A percentile compares a stretch with the other conserved stretches of the same genome.
Evolutionary conservation across 2,329 filamentous ascomycete genomes (phyloP).

Genomic region (Stenocarpella maydis): DNA sequence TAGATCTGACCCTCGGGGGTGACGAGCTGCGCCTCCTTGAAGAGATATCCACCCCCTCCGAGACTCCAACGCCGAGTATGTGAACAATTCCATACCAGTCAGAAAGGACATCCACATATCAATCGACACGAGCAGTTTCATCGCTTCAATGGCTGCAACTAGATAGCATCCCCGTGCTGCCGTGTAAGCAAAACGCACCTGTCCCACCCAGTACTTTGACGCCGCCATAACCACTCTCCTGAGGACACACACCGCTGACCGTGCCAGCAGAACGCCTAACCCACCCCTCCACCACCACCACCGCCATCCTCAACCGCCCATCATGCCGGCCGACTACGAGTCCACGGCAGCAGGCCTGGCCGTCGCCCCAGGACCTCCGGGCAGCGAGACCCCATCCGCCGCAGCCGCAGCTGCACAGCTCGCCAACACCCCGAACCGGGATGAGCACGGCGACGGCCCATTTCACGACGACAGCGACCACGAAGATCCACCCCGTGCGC

Average conservation of each 20-base stretch:
- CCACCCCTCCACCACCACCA: constrained; percentile 10
- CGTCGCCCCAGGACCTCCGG: constrained; percentile 47
- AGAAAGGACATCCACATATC: background rate
- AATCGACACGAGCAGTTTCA: background rate
- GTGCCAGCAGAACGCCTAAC: background rate
- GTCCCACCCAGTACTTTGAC: background rate
- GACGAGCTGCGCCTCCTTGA: constrained; percentile 12
- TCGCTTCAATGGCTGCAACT: constrained; percentile 23
- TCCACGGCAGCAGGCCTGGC: constrained; percentile 60
- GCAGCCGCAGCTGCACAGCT: constrained; percentile 45
- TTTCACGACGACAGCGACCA: constrained; percentile 36
- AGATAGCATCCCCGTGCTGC: constrained; percentile 6
- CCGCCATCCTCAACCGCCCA: constrained; percentile 26
- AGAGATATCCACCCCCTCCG: background rate
- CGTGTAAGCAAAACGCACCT: background rate
- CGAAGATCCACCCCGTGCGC: background rate
- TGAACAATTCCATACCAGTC: background rate
- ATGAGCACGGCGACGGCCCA: constrained; percentile 35
- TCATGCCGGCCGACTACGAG: constrained; percentile 61
- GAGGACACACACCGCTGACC: background rate
- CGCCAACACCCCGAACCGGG: constrained; percentile 17
- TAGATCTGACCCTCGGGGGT: background rate
- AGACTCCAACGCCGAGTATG: background rate
- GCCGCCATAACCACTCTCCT: background rate
- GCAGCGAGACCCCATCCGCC: constrained; percentile 40